These are phyloP conservation scores for Penicillium sp. DNA, from an alignment of 2,329 filamentous ascomycete species.

Conservation along the genomic window DNA sequence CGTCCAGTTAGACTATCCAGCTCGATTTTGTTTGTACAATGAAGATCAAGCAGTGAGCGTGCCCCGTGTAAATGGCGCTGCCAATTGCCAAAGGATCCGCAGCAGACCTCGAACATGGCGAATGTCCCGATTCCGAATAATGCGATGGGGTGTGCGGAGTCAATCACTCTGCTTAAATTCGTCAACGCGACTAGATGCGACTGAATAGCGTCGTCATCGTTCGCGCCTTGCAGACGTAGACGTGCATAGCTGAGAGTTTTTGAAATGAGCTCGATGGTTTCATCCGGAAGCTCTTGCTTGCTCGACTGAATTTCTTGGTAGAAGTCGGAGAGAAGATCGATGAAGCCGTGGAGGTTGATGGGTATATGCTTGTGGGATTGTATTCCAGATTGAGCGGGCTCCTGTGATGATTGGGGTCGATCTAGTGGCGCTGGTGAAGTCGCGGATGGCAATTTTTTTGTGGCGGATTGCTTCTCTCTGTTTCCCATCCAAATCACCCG, in stretches of 20 bases:
- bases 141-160: slow-evolving; percentile 44
- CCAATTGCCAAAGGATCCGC: slow-evolving; percentile 45
- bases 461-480: slow-evolving; percentile 7
- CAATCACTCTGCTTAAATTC: slow-evolving; percentile 43
- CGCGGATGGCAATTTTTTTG: not conserved
- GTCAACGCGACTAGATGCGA: slow-evolving; percentile 38
- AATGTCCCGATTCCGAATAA: slow-evolving; percentile 49
- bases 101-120: slow-evolving; percentile 48
- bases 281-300: slow-evolving; percentile 22
- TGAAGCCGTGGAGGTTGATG: slow-evolving; percentile 29
- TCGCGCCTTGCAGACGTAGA: slow-evolving; percentile 23
- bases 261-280: slow-evolving; percentile 27
- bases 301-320: slow-evolving; percentile 27
- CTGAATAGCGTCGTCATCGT: slow-evolving; percentile 24
- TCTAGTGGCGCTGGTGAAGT: not conserved
- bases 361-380: slow-evolving; percentile 8
- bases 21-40: slow-evolving; percentile 39
- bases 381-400: not conserved
- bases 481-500: slow-evolving; percentile 29
- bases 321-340: slow-evolving; percentile 27
- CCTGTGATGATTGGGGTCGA: not conserved
- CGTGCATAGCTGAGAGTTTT: slow-evolving; percentile 28
- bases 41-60: slow-evolving; percentile 43
- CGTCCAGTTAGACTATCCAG: slow-evolving; percentile 34
- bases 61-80: slow-evolving; percentile 44